A percentile compares a stretch with the other conserved stretches of the same genome.
Conservation (phyloP, 2,329 filamentous ascomycete genomes). For the Magnaporthiopsis incrustans region DNA sequence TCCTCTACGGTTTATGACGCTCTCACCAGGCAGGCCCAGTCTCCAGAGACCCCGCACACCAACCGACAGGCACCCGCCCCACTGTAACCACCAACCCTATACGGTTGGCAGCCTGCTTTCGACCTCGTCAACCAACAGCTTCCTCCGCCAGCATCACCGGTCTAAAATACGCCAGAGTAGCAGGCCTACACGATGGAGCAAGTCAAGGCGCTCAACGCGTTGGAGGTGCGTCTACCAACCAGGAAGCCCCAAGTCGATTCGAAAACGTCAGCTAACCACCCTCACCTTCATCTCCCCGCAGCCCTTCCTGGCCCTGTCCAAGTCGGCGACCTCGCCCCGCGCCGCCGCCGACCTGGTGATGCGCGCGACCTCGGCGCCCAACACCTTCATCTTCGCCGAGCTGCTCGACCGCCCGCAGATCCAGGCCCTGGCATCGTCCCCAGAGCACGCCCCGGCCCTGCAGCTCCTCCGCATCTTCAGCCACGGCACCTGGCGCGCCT, state of each 20-base stretch:
- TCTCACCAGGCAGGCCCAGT: too few relatives aligned
- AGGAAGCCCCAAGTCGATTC: not conserved
- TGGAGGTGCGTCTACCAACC: constrained; percentile 40
- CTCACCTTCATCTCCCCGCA: constrained; percentile 37
- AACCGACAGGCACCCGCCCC: not conserved
- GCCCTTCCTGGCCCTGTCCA: constrained; percentile 85
- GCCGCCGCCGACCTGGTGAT: constrained; percentile 79
- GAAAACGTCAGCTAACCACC: constrained; percentile 14
- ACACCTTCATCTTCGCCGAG: constrained; percentile 90
- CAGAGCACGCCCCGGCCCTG: constrained; percentile 57
- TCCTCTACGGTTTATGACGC: too few relatives aligned
- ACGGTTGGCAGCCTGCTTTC: constrained; percentile 7
- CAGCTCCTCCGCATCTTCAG: constrained; percentile 81
- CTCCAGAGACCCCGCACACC: not conserved
- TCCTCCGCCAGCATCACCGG: not conserved
- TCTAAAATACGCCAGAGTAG: not conserved
- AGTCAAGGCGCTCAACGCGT: constrained; percentile 55
- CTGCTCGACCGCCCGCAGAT: constrained; percentile 77
- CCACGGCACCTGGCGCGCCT: constrained; percentile 80
- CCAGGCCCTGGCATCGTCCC: constrained; percentile 53
- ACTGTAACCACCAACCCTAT: constrained; percentile 8
- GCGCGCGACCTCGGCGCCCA: constrained; percentile 80
- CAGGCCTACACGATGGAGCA: constrained; percentile 56
- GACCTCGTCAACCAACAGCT: not conserved
- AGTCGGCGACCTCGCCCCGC: constrained; percentile 74